Base-by-base conservation (phyloP, 306 rosid genomes). In the Oemleria cerasiformis region DNA sequence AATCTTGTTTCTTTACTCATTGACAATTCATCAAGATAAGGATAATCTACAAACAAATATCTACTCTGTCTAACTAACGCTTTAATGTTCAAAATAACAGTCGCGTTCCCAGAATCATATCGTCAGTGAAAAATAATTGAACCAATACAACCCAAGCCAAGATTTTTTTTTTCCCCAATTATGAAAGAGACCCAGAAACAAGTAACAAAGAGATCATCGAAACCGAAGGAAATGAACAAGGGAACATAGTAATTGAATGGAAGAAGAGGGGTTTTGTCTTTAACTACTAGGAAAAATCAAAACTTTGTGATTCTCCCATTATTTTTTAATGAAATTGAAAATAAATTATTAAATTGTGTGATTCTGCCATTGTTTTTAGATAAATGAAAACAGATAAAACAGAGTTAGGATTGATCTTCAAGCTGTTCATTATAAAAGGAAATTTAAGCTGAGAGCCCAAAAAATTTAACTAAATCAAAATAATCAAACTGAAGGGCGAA, bases 1-100 rank as follows among this genome's bases (percentile, higher is more conserved):
- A 62, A 34, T 49, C 5, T 56, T 34, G 62, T 56, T 23, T 2
- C 38, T 7, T 2, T 56, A 16, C 62, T 56, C 62, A 11, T 54
- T 59, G 39, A 69, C 51, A 70, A 45, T 49, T 49, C 50, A 19
- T 21, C 48, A 55, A 62, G 78, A 74, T 66, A 71, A 73, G 74
- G 75, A 75, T 71, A 68, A 73, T 41, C 57, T 72, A 59, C 55
- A 63, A 62, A 9, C 9, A 49, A 47, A 71, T 42, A 56, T 56
- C 74, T 21, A 41, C 17, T n/a, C 36, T 30, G 36, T 30, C n/a
- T 9, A 48, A 67, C 4, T n/a, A 49, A 67, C 9, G 43, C 59
- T 11, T 17, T 10, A 9, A 2, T 14, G 30, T 42, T 19, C 23
- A 39, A 50, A 40, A 30, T 1, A 30, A 60, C 72, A 71, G 14